phyloP scores from a whole-genome alignment of 345 rosid species.

The Pistacia integerrima region DNA sequence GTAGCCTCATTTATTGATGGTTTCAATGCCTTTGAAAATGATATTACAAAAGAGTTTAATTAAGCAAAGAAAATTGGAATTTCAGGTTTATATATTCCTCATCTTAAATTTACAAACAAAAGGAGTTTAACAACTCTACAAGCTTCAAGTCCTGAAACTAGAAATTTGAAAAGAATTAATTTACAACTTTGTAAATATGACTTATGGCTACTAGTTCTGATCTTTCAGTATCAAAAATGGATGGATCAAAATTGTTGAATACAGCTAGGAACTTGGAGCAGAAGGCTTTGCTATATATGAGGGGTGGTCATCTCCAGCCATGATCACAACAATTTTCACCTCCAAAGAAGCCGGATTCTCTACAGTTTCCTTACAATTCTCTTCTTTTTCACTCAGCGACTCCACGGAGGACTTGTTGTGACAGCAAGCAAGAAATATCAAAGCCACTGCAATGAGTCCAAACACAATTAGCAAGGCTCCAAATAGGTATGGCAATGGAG shows the following conservation, averaged over 20 bases:
- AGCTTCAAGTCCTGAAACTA: neutral
- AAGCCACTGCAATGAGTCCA: slow-evolving; percentile 22
- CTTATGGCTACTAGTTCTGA: neutral
- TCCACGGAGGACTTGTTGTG: neutral
- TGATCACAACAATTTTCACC: slow-evolving; percentile 36
- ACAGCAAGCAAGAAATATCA: slow-evolving; percentile 33
- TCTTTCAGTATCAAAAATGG: neutral
- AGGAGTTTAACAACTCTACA: neutral
- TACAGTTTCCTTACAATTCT: neutral
- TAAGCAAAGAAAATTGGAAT: no score
- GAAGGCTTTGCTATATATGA: slow-evolving; percentile 35
- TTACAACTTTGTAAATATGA: neutral
- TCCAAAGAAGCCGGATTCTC: slow-evolving; percentile 12
- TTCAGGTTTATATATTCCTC: no score
- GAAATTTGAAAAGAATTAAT: neutral
- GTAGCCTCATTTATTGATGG: no score
- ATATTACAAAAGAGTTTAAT: no score
- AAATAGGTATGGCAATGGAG: slow-evolving; percentile 40
- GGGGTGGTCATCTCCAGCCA: slow-evolving; percentile 48
- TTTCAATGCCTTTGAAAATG: no score
- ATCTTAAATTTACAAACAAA: no score
- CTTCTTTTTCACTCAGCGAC: slow-evolving; percentile 8
- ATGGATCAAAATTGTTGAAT: neutral
- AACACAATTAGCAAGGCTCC: slow-evolving; percentile 31
- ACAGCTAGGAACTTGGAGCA: neutral